Evolutionary conservation across 176 grass and related monocot species (phyloP).

Genomic region (Eleusine coracana): DNA sequence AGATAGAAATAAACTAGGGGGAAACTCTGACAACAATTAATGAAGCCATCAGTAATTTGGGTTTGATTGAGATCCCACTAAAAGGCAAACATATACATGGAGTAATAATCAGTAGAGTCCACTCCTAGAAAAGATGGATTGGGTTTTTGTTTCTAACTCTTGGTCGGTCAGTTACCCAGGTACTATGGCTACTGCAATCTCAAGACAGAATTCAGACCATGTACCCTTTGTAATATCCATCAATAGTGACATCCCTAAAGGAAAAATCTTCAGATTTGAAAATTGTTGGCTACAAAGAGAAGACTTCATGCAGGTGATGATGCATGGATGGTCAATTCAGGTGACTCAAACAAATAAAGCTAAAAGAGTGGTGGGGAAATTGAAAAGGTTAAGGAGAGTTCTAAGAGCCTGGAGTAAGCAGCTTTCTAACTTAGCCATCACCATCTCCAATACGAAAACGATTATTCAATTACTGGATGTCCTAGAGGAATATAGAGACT

Average conservation of each 20-base stretch:
- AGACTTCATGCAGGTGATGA: too few species aligned
- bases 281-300: too few species aligned
- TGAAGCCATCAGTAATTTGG: not conserved
- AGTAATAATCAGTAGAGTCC: not conserved
- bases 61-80: rapidly evolving
- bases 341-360: not conserved
- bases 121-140: too few species aligned
- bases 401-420: rapidly evolving
- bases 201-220: too few species aligned
- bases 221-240: too few species aligned
- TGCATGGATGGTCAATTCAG: too few species aligned
- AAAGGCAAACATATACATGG: not conserved
- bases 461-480: rapidly evolving
- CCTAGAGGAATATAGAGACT: not conserved
- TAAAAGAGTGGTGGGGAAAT: not conserved
- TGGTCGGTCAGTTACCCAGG: too few species aligned
- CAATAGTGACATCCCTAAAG: too few species aligned
- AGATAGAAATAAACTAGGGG: too few species aligned
- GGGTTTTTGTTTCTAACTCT: too few species aligned
- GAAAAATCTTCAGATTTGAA: too few species aligned
- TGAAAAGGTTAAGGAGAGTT: not conserved
- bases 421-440: not conserved
- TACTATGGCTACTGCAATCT: too few species aligned
- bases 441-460: not conserved
- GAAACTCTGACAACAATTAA: not conserved